Conservation (phyloP, 805 yeast species). For the Zygosaccharomyces bisporus region DNA sequence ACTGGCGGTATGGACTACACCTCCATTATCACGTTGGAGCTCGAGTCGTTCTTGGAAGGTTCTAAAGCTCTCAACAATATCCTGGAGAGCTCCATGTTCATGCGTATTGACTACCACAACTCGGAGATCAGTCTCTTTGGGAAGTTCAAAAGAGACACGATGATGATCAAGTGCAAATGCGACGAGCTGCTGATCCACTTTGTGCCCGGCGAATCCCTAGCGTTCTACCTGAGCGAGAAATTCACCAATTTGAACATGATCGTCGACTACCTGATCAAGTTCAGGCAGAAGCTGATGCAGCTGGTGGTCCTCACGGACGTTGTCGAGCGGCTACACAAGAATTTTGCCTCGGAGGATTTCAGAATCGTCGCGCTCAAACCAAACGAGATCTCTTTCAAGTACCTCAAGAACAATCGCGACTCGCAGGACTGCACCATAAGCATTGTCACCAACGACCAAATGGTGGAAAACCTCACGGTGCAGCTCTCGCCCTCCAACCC, state of each 20-base stretch:
- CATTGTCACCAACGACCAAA: slow-evolving; percentile 29
- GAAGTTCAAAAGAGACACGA: slow-evolving; percentile 32
- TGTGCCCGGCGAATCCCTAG: slow-evolving; percentile 25
- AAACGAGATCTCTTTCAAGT: slow-evolving; percentile 36
- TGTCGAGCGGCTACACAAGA: slow-evolving; percentile 33
- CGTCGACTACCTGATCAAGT: slow-evolving; percentile 26
- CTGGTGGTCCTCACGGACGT: slow-evolving; percentile 35
- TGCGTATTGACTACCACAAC: slow-evolving; percentile 31
- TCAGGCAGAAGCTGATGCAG: slow-evolving; percentile 35
- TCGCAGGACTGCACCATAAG: slow-evolving; percentile 34
- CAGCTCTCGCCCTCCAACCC: slow-evolving; percentile 33
- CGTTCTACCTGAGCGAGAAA: slow-evolving; percentile 29
- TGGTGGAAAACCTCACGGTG: slow-evolving; percentile 30
- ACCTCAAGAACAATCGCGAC: slow-evolving; percentile 26
- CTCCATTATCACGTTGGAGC: slow-evolving; percentile 29
- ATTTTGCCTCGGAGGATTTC: slow-evolving; percentile 33
- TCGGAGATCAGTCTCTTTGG: slow-evolving; percentile 32
- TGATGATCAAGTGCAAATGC: slow-evolving; percentile 30
- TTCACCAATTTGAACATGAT: slow-evolving; percentile 29
- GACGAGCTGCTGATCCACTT: slow-evolving; percentile 32
- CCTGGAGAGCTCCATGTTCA: slow-evolving; percentile 32
- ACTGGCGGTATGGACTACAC: slow-evolving; percentile 15
- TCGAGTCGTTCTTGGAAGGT: slow-evolving; percentile 33
- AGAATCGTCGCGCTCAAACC: slow-evolving; percentile 33
- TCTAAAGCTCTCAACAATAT: slow-evolving; percentile 28